Evolutionary conservation across 441 rosid species (phyloP).

Genomic region (Eruca vesicaria): DNA sequence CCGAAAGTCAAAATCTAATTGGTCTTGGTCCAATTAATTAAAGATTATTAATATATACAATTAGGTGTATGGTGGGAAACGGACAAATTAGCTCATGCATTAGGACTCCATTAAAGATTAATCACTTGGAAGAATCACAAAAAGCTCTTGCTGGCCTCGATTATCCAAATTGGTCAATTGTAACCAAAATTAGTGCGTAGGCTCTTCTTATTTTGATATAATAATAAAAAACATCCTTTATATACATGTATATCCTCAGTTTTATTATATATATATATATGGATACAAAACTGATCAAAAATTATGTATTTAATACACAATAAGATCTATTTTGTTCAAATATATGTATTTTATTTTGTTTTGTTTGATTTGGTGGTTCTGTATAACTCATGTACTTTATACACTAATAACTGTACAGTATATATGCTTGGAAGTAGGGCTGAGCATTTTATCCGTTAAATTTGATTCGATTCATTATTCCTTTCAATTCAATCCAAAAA

Average conservation of each 20-base stretch:
- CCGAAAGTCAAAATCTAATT: conserved; percentile 37
- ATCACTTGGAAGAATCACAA: conserved; percentile 44
- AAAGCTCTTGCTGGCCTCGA: conserved; percentile 41
- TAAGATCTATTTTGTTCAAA: not conserved
- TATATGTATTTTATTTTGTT: not conserved
- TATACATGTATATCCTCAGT: too few relatives aligned
- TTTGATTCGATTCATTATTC: too few relatives aligned
- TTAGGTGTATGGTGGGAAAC: conserved; percentile 38
- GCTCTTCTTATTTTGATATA: conserved; percentile 4
- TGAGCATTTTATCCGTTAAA: too few relatives aligned
- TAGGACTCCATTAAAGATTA: conserved; percentile 38
- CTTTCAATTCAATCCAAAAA: too few relatives aligned
- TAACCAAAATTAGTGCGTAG: conserved; percentile 32
- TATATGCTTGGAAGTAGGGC: too few relatives aligned
- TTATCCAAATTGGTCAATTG: conserved; percentile 41
- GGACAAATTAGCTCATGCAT: conserved; percentile 49
- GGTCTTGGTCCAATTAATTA: conserved; percentile 42
- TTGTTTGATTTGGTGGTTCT: not conserved
- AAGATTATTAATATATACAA: conserved; percentile 18
- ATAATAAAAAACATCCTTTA: not conserved
- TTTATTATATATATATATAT: not conserved
- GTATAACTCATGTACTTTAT: not conserved
- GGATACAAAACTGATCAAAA: not conserved
- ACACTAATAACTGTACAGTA: not conserved
- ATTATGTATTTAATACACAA: not conserved